A percentile compares a stretch with the other conserved stretches of the same genome.
Conservation (phyloP, 1,139 yeast genomes). For the Entelexis sorbosivorans region DNA sequence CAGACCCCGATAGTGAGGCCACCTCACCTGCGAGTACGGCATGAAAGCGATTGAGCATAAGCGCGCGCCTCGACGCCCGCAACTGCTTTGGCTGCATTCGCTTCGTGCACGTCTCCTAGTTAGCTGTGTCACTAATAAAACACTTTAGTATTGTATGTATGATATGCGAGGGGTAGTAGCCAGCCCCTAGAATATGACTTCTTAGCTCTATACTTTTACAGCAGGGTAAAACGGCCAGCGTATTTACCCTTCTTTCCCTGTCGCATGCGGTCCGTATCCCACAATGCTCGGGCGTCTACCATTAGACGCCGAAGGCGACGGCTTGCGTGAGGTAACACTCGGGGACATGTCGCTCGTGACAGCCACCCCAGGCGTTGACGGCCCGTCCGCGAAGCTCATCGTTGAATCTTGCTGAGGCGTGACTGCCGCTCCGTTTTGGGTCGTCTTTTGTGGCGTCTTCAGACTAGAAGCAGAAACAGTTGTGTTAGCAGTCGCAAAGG, state of each 20-base stretch:
- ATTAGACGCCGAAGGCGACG: neutral
- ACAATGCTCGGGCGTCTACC: slow-evolving; percentile 5
- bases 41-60: too few species aligned
- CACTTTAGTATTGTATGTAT: too few species aligned
- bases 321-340: neutral
- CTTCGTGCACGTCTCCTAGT: too few species aligned
- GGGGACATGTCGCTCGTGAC: neutral
- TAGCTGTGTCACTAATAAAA: too few species aligned
- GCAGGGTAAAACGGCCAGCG: slow-evolving; percentile 4
- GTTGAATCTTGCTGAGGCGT: neutral
- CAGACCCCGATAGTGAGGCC: neutral
- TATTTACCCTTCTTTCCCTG: neutral
- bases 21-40: neutral
- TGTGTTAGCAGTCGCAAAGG: neutral
- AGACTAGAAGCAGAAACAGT: neutral
- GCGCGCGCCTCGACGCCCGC: too few species aligned
- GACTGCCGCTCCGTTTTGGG: neutral
- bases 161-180: neutral
- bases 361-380: neutral
- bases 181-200: neutral
- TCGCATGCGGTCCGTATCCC: neutral
- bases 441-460: neutral
- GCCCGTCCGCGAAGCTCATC: neutral
- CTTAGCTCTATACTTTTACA: slow-evolving; percentile 1
- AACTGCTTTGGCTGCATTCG: too few species aligned